Percentiles rank a stretch among this genome's conserved stretches.
Conservation (phyloP, 2,329 filamentous ascomycete genomes). For the Verticillium nonalfalfae region DNA sequence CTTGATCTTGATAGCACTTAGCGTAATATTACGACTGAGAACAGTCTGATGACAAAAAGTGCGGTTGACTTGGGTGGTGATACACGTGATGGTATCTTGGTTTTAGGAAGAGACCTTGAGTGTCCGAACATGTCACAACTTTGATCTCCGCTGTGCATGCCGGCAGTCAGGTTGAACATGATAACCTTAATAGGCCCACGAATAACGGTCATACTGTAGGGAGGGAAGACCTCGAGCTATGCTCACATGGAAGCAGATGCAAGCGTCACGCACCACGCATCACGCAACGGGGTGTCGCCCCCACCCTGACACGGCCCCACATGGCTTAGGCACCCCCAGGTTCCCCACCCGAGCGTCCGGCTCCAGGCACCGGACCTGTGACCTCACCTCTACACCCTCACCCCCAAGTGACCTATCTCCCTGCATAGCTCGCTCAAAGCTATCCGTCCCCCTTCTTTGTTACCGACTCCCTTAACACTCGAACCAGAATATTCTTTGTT, state of each 20-base stretch:
- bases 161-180: too few relatives aligned
- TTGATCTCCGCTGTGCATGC: too few relatives aligned
- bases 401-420: neutral
- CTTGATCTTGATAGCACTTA: neutral
- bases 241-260: neutral
- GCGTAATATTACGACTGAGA: neutral
- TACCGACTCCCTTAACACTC: neutral
- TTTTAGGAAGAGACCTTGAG: too few relatives aligned
- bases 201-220: too few relatives aligned
- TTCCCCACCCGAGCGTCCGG: neutral
- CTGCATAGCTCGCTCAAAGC: too few relatives aligned
- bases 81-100: too few relatives aligned
- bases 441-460: too few relatives aligned
- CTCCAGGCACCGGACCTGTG: neutral
- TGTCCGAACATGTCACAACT: too few relatives aligned
- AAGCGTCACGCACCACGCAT: neutral
- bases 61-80: too few relatives aligned
- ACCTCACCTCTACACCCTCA: neutral
- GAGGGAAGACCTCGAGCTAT: neutral
- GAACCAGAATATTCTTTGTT: neutral
- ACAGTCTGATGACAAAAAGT: too few relatives aligned
- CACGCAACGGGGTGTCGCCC: neutral
- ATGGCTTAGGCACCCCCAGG: neutral
- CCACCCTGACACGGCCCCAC: neutral
- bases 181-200: too few relatives aligned